A percentile compares a stretch with the other conserved stretches of the same genome.
These are phyloP conservation scores for Mycogone perniciosa DNA, from an alignment of 2,329 filamentous ascomycete species.

Conservation along the genomic window DNA sequence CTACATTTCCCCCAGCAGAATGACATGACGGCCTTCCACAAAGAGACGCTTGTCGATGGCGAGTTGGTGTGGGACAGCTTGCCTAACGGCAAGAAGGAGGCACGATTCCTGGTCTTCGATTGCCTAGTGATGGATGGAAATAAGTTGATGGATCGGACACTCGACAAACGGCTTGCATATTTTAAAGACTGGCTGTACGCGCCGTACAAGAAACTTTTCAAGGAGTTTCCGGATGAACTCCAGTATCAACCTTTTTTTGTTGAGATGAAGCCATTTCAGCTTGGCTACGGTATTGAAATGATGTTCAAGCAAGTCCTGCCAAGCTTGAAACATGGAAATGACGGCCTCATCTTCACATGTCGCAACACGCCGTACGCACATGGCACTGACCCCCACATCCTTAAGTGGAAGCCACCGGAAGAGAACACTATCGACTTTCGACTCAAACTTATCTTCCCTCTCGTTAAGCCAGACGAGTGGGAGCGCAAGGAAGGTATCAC, in stretches of 20 bases:
- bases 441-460: conserved; percentile 69
- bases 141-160: conserved; percentile 67
- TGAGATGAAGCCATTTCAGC: conserved; percentile 83
- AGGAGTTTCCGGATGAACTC: conserved; percentile 62
- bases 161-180: conserved; percentile 85
- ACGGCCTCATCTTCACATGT: conserved; percentile 97
- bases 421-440: conserved; percentile 96
- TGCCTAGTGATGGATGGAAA: conserved; percentile 76
- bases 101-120: conserved; percentile 90
- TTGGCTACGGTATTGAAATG: conserved; percentile 81
- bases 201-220: conserved; percentile 59
- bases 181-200: conserved; percentile 72
- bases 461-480: conserved; percentile 58
- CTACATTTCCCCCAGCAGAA: conserved; percentile 75
- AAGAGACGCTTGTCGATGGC: conserved; percentile 78
- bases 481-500: conserved; percentile 62
- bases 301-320: conserved; percentile 89
- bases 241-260: conserved; percentile 70
- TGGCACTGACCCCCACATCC: conserved; percentile 86
- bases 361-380: conserved; percentile 77
- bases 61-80: conserved; percentile 85
- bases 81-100: conserved; percentile 58
- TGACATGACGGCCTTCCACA: conserved; percentile 64
- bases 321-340: conserved; percentile 82
- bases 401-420: conserved; percentile 95